Evolutionary conservation across 768 basidiomycete genomes (phyloP).

Genomic region (Panaeolus papilionaceus): DNA sequence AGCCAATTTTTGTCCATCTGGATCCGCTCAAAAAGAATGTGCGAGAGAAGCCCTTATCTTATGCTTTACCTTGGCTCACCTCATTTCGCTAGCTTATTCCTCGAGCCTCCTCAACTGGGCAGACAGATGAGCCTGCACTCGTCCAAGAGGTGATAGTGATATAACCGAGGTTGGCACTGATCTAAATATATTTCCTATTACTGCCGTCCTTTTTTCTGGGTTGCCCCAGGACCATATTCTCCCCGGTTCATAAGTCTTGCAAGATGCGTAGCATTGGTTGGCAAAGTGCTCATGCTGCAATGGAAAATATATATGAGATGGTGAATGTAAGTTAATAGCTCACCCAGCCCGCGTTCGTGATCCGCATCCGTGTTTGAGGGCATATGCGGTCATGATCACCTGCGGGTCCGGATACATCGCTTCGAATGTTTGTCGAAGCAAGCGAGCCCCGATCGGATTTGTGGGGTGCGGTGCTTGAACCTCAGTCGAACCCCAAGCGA

Average conservation of each 20-base stretch:
- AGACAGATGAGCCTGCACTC: neutral
- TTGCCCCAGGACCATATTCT: neutral
- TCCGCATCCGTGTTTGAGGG: neutral
- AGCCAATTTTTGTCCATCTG: no score
- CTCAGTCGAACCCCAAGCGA: neutral
- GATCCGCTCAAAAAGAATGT: no score
- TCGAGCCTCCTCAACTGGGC: neutral
- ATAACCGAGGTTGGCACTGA: conserved; percentile 2
- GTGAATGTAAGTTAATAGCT: no score
- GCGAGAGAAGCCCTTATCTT: neutral
- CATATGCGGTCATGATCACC: neutral
- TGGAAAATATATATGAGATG: neutral
- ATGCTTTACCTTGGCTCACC: neutral
- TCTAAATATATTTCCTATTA: conserved; percentile 1
- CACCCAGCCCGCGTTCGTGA: neutral
- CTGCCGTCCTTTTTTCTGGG: neutral
- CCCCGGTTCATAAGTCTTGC: neutral
- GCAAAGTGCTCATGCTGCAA: neutral
- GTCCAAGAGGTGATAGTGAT: neutral
- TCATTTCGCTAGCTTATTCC: neutral
- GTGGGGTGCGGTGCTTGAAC: neutral
- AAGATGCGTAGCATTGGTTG: neutral
- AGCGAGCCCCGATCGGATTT: neutral
- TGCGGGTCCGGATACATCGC: conserved; percentile 3
- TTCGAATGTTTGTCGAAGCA: conserved; percentile 7